Conservation (phyloP, 495 filamentous ascomycete genomes). For the Rhizodiscina lignyota region DNA sequence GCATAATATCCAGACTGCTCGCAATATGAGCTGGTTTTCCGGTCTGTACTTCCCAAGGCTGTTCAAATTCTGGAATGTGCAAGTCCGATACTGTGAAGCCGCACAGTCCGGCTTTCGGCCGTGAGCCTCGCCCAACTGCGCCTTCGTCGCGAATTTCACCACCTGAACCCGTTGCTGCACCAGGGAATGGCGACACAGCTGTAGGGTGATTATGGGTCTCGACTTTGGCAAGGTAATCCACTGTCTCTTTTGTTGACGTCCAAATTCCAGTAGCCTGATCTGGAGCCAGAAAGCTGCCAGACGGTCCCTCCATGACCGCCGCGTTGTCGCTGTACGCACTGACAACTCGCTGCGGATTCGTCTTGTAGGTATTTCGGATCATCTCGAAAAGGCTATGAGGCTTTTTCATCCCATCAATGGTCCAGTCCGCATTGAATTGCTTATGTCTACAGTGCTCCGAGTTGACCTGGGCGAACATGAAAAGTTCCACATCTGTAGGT, state of each 20-base stretch:
- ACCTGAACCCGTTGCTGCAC: constrained; percentile 88
- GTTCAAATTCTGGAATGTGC: constrained; percentile 59
- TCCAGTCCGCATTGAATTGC: constrained; percentile 95
- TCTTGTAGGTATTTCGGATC: constrained; percentile 85
- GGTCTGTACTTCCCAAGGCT: constrained; percentile 82
- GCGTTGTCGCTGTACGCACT: constrained; percentile 98
- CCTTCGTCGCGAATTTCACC: constrained; percentile 93
- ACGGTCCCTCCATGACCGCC: constrained; percentile 67
- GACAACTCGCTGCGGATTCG: constrained; percentile 59
- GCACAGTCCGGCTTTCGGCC: constrained; percentile 78
- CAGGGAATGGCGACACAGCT: constrained; percentile 72
- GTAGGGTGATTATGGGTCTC: constrained; percentile 98
- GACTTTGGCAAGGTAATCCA: constrained; percentile 86
- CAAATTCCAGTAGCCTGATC: constrained; percentile 71
- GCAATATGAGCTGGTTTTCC: constrained; percentile 86
- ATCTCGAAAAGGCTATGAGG: constrained; percentile 71
- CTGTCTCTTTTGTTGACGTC: constrained; percentile 68
- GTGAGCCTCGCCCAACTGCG: constrained; percentile 81
- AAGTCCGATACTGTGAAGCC: constrained; percentile 93
- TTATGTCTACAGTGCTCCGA: constrained; percentile 64
- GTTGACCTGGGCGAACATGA: constrained; percentile 98
- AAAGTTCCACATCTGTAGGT: constrained; percentile 84
- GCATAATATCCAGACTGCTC: constrained; percentile 87
- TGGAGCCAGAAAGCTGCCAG: constrained; percentile 70
- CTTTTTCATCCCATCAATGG: constrained; percentile 78